phyloP scores from a whole-genome alignment of 352 stramenopile species.

The Phytophthora syringae region DNA sequence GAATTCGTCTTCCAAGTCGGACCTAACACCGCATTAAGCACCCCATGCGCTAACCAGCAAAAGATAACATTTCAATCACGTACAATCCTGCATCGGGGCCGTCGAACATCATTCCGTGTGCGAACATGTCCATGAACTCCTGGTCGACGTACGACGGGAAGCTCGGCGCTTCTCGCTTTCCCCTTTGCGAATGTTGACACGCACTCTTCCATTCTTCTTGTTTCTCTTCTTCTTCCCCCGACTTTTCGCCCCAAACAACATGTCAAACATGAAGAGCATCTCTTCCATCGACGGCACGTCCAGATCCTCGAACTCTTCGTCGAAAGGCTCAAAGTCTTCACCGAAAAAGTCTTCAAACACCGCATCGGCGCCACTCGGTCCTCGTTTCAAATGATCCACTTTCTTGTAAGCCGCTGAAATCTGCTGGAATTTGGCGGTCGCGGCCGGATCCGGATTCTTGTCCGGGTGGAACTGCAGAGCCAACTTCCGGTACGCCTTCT shows the following conservation, averaged over 20 bases:
- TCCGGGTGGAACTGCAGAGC: conserved; percentile 76
- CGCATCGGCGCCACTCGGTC: conserved; percentile 10
- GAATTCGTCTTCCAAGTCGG: conserved; percentile 52
- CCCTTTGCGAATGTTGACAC: conserved; percentile 31
- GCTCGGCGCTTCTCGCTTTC: not conserved
- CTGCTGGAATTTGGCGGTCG: conserved; percentile 75
- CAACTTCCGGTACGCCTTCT: conserved; percentile 66
- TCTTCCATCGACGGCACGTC: conserved; percentile 60
- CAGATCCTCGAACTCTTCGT: conserved; percentile 32
- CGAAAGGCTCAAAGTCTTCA: conserved; percentile 8
- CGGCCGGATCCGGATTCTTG: conserved; percentile 64
- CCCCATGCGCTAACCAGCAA: not conserved
- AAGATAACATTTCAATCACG: not conserved
- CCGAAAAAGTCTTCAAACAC: conserved; percentile 19
- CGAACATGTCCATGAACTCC: conserved; percentile 37
- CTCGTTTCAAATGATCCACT: conserved; percentile 54
- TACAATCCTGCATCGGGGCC: conserved; percentile 13
- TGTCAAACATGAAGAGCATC: conserved; percentile 83
- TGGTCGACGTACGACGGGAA: conserved; percentile 28
- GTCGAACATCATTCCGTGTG: conserved; percentile 29
- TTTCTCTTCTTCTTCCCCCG: not conserved
- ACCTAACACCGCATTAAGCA: conserved; percentile 7
- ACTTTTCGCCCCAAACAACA: conserved; percentile 54
- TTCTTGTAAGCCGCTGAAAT: conserved; percentile 76
- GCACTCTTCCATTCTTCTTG: conserved; percentile 17